A percentile compares a stretch with the other conserved stretches of the same genome.
Conservation (phyloP, 2,329 filamentous ascomycete genomes). For the Xylariaceae sp. region DNA sequence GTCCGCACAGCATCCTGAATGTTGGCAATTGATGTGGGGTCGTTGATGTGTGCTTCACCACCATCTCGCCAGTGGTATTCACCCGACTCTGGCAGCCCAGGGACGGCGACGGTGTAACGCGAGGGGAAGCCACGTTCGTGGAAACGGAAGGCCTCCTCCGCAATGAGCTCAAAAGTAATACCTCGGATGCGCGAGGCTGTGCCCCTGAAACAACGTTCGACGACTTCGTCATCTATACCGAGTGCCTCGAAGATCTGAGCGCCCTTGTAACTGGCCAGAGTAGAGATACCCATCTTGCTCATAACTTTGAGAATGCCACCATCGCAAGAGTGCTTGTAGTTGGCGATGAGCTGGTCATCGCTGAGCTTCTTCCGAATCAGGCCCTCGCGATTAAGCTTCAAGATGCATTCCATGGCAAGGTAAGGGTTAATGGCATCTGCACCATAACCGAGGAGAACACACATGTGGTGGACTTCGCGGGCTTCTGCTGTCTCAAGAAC, state of each 20-base stretch:
- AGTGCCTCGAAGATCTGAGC: conserved; percentile 97
- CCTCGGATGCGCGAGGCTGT: conserved; percentile 93
- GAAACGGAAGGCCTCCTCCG: conserved; percentile 89
- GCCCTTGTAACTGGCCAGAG: conserved; percentile 92
- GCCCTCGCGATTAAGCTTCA: conserved; percentile 93
- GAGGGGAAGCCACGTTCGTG: conserved; percentile 91
- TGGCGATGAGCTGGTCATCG: conserved; percentile 79
- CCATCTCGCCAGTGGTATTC: conserved; percentile 99
- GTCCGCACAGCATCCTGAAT: conserved; percentile 94
- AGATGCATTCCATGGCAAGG: conserved; percentile 90
- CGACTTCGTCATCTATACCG: conserved; percentile 84
- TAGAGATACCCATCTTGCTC: conserved; percentile 99
- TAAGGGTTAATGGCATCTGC: conserved; percentile 94
- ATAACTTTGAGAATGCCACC: conserved; percentile 98
- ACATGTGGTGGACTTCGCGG: conserved; percentile 98
- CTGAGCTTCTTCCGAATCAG: conserved; percentile 86
- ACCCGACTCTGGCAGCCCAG: conserved; percentile 83
- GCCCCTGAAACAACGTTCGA: conserved; percentile 91
- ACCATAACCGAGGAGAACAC: conserved; percentile 93
- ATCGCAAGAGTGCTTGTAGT: conserved; percentile 96
- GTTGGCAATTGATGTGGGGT: conserved; percentile 91
- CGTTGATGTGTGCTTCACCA: conserved; percentile 92
- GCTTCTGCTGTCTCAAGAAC: conserved; percentile 92
- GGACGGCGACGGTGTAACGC: conserved; percentile 69
- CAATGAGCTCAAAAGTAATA: conserved; percentile 88